A percentile compares a stretch with the other conserved stretches of the same genome.
phyloP scores from a whole-genome alignment of 139 green algal species.

The Haematococcus sp. region DNA sequence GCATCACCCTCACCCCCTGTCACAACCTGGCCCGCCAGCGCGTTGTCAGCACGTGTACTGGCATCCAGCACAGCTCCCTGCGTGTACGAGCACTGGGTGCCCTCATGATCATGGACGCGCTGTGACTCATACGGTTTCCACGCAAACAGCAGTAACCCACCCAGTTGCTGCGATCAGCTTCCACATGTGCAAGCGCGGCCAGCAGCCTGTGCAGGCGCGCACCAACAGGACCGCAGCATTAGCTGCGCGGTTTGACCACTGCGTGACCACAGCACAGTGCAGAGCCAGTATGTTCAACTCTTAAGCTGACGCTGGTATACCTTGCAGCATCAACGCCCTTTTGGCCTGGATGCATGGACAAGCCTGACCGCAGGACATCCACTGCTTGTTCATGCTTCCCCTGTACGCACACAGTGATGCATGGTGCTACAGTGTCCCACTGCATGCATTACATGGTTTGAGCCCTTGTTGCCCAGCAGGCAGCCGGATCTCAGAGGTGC shows the following conservation, averaged over 20 bases:
- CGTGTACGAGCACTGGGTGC: too few relatives aligned
- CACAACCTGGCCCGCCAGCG: too few relatives aligned
- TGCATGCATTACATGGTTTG: too few relatives aligned
- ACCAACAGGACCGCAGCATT: too few relatives aligned
- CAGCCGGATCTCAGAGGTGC: not conserved
- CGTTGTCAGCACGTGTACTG: too few relatives aligned
- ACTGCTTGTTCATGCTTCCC: slow-evolving; percentile 44
- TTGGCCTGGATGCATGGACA: slow-evolving; percentile 20
- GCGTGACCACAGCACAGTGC: not conserved
- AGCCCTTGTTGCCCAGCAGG: not conserved
- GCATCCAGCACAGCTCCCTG: too few relatives aligned
- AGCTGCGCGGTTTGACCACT: not conserved
- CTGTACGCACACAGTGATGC: slow-evolving; percentile 13
- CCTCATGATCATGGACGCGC: not conserved
- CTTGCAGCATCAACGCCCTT: slow-evolving; percentile 8
- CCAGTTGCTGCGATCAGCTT: slow-evolving; percentile 46
- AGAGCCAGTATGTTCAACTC: too few relatives aligned
- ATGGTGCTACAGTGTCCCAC: too few relatives aligned
- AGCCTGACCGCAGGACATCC: slow-evolving; percentile 48
- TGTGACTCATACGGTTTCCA: too few relatives aligned
- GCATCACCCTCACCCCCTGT: too few relatives aligned
- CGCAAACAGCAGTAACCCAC: slow-evolving; percentile 19
- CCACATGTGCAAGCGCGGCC: slow-evolving; percentile 28
- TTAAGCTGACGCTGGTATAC: too few relatives aligned
- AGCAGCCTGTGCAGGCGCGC: slow-evolving; percentile 37